Evolutionary conservation across 805 yeast genomes (phyloP), one percentile per base, ranked within the genome.

Genomic region (Ogataea methylovora): DNA sequence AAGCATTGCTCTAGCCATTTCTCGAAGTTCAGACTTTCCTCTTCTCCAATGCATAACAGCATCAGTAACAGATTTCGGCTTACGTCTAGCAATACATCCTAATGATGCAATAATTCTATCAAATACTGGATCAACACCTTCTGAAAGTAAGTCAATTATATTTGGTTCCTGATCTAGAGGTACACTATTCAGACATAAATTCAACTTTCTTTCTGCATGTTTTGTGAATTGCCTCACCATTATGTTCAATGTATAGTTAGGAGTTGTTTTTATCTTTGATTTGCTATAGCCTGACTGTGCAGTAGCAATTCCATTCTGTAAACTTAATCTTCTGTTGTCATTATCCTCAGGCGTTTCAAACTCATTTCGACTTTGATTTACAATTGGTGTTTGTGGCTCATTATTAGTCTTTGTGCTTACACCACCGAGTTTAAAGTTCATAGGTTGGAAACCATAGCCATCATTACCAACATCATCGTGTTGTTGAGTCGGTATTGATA

Each of bases 41-140:
- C 90, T 85, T 40, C 97, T 71, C 99, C 99, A 92, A 53, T 84
- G 88, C 97, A 92, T 88, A 39, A 92, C 95, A 6, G 95, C 86
- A 56, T 92, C 99, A 23, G 94, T 87, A 2, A 92, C 96, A 0
- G 96, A 95, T 51, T 86, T 88, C 0, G 97, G 97, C 44, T 86
- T 84, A 18, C 80, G 69, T 37, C 86, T 71, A 1, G 98, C 94
- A 25, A 92, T 84, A 53, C 84, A 84, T 8, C 98, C 98, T 36
- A 92, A 61, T 0, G 96, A 83, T 12, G 76, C 76, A 15, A 94
- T 74, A 34, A 87, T 84, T 48, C 83, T 76, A 57, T 92, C 98
- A 52, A 92, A 90, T 15, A 72, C 74, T 0, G 83, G 79, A 49
- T 92, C 97, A 2, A 74, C 78, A 1, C 97, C 97, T 49, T 82